Evolutionary conservation across 495 filamentous ascomycete species (phyloP).

Genomic region (Hypomontagnella submonticulosa): DNA sequence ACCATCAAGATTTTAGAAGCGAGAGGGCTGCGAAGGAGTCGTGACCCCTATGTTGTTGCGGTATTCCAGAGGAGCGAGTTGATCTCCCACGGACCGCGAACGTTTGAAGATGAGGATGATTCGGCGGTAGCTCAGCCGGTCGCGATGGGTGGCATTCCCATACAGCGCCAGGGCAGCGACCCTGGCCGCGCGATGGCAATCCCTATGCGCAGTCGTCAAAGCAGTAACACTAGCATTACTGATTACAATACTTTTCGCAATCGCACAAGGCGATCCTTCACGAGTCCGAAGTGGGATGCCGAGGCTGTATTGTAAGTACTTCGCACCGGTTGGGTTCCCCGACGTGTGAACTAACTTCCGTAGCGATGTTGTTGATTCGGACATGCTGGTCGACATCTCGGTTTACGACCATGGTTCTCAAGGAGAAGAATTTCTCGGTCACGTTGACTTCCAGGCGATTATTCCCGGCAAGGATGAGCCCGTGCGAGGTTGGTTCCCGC

Average conservation of each 20-base stretch:
- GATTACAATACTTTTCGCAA: slow-evolving; percentile 77
- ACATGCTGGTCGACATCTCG: slow-evolving; percentile 91
- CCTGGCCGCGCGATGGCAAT: slow-evolving; percentile 89
- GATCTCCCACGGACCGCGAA: slow-evolving; percentile 84
- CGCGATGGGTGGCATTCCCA: slow-evolving; percentile 66
- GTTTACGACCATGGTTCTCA: slow-evolving; percentile 85
- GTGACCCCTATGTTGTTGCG: slow-evolving; percentile 93
- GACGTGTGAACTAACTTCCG: slow-evolving; percentile 50
- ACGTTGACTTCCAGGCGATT: slow-evolving; percentile 80
- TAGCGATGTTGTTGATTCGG: slow-evolving; percentile 93
- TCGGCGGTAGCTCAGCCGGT: slow-evolving; percentile 53
- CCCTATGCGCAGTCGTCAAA: slow-evolving; percentile 93
- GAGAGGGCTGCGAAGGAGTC: slow-evolving; percentile 79
- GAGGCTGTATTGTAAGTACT: slow-evolving; percentile 89
- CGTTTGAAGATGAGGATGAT: slow-evolving; percentile 62
- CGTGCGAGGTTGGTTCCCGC: slow-evolving; percentile 85
- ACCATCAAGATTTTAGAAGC: slow-evolving; percentile 88
- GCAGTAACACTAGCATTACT: slow-evolving; percentile 85
- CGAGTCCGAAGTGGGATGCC: slow-evolving; percentile 94
- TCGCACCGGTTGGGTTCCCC: slow-evolving; percentile 21
- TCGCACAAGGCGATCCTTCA: slow-evolving; percentile 69
- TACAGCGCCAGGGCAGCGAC: slow-evolving; percentile 76
- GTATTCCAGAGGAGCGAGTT: slow-evolving; percentile 97
- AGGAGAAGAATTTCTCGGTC: slow-evolving; percentile 90
- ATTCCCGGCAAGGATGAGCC: slow-evolving; percentile 71